Base-by-base conservation (phyloP, 345 rosid species). In the Populus nigra region DNA sequence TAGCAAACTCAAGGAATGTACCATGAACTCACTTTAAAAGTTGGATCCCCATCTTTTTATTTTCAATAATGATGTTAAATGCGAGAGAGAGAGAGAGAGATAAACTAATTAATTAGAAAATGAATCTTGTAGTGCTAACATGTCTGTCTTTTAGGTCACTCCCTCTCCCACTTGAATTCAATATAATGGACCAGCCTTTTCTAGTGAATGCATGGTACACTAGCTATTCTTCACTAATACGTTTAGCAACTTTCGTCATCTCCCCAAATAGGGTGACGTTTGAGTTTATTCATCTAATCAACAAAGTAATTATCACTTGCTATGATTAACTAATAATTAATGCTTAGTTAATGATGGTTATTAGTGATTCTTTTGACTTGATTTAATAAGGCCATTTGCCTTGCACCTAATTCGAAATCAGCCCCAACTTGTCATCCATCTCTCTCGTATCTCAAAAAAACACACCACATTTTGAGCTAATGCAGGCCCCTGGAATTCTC, bases 161-260 rank as follows among this genome's bases (percentile, higher is more conserved):
- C 57, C 6, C 57, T 50, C n/a, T 18, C 57, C 57, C 57, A 50
- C 57, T 50, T 50, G 57, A 50, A 50, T 12, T 50, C 7, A 50
- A 50, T 50, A 50, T 50, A 50, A 17, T 17, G 57, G n/a, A 17
- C 57, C 57, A 33, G 4, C 5, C 36, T 33, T 33, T 33, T 33
- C 4, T 50, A 17, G 22, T 50, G 57, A 16, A 50, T 50, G 57
- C 57, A 50, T 50, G 57, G 57, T 50, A 17, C 22, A 16, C 57
- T 50, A 50, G 50, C 50, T 47, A 18, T 1, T 50, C n/a, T 50
- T n/a, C n/a, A n/a, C n/a, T n/a, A n/a, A n/a, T 1, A 50, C 45
- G 50, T 47, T 47, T 15, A 47, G 50, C 50, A 69, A 23, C 73
- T 23, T 62, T 73, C 69, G 76, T 73, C 76, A 73, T 61, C 53